Evolutionary conservation across 305 asterid genomes (phyloP).

Genomic region (Ajuga reptans): DNA sequence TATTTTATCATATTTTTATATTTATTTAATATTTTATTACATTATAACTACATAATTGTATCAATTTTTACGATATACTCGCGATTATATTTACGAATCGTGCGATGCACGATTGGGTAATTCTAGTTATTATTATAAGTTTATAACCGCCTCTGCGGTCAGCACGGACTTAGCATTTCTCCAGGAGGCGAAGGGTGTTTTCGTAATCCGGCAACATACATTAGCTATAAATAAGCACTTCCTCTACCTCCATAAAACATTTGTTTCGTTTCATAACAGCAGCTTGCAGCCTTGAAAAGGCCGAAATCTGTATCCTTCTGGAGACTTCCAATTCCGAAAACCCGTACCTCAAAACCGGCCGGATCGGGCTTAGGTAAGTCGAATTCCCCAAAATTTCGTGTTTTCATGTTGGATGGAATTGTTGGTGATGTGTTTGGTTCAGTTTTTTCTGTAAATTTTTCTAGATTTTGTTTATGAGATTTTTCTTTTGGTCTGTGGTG

Average conservation of each 20-base stretch:
- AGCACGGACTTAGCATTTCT: too few relatives aligned
- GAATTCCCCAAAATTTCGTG: neutral
- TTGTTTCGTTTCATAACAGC: neutral
- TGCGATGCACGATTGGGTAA: too few relatives aligned
- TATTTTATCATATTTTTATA: too few relatives aligned
- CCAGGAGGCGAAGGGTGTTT: neutral
- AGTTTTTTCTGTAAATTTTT: neutral
- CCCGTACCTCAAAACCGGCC: constrained; percentile 12
- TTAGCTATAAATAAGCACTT: constrained; percentile 14
- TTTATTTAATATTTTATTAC: too few relatives aligned
- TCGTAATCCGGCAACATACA: neutral
- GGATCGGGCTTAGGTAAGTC: constrained; percentile 24
- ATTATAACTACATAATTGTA: too few relatives aligned
- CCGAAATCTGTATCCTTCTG: constrained; percentile 16
- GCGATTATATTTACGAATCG: too few relatives aligned
- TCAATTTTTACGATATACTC: too few relatives aligned
- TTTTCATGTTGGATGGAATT: neutral
- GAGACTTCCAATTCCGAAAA: constrained; percentile 12
- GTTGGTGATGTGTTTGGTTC: neutral
- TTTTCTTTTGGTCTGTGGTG: neutral
- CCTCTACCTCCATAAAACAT: neutral
- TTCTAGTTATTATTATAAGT: too few relatives aligned
- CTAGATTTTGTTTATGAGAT: constrained; percentile 12
- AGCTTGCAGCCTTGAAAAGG: neutral
- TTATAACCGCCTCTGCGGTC: neutral